Percentiles rank a stretch among this genome's conserved stretches.
Conservation (phyloP, 768 basidiomycete species). For the Galerina sulciceps region DNA sequence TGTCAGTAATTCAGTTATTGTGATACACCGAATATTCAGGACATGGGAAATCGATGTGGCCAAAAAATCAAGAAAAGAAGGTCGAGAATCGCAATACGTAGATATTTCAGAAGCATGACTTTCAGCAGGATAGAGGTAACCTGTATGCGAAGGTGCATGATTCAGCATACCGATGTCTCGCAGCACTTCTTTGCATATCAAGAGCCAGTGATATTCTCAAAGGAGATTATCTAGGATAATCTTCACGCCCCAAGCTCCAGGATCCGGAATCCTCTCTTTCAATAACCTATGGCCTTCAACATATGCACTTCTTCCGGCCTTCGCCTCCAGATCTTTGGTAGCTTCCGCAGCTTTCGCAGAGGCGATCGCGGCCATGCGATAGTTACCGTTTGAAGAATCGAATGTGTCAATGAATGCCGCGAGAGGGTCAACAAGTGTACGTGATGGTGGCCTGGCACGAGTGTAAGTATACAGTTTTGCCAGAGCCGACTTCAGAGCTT, state of each 20-base stretch:
- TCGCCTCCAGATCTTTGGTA: slow-evolving; percentile 79
- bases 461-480: slow-evolving; percentile 80
- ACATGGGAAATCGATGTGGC: too few species aligned
- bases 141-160: not conserved
- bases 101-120: too few species aligned
- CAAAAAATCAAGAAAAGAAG: too few species aligned
- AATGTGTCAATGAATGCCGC: slow-evolving; percentile 70
- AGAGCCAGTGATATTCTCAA: not conserved
- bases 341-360: slow-evolving; percentile 70
- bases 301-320: slow-evolving; percentile 89
- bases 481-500: slow-evolving; percentile 61
- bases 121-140: too few species aligned
- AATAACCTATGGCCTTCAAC: slow-evolving; percentile 71
- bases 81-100: too few species aligned
- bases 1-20: too few species aligned
- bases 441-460: slow-evolving; percentile 84
- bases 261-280: slow-evolving; percentile 72
- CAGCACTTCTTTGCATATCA: not conserved
- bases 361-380: slow-evolving; percentile 52
- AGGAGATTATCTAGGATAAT: slow-evolving; percentile 64
- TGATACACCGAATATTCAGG: too few species aligned
- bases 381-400: slow-evolving; percentile 22
- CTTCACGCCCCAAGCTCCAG: slow-evolving; percentile 92
- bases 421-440: slow-evolving; percentile 93
- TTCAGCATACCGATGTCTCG: not conserved